Evolutionary conservation across 1,284 basidiomycete genomes (phyloP).

Genomic region (Apiotrichum gracile): DNA sequence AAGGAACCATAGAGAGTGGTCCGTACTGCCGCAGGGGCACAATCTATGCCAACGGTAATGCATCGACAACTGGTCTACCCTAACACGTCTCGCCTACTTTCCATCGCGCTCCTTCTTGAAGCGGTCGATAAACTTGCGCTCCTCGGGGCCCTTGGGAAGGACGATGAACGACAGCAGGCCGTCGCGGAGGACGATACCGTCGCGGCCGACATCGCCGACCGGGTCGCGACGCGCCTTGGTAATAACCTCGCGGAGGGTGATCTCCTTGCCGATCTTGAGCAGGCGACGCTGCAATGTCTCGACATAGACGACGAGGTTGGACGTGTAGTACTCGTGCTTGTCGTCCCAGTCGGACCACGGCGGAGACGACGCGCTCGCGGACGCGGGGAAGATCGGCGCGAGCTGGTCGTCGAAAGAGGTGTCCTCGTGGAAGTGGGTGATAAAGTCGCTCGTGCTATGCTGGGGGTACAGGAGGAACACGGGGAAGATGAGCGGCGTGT

Average conservation of each 20-base stretch:
- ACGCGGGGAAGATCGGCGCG: constrained; percentile 66
- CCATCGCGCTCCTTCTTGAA: constrained; percentile 57
- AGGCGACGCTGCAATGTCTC: constrained; percentile 69
- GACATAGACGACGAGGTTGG: constrained; percentile 72
- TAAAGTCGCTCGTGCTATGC: constrained; percentile 78
- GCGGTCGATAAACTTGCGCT: constrained; percentile 81
- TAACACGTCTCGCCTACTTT: too few species aligned
- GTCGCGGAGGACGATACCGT: constrained; percentile 80
- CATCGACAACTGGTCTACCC: too few species aligned
- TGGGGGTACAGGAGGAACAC: constrained; percentile 91
- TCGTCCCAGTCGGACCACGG: constrained; percentile 70
- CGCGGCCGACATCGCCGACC: constrained; percentile 56
- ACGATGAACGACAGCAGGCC: constrained; percentile 82
- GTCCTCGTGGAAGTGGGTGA: constrained; percentile 78
- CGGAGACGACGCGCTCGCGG: constrained; percentile 12
- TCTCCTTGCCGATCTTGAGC: constrained; percentile 82
- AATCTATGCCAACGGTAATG: too few species aligned
- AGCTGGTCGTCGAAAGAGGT: constrained; percentile 76
- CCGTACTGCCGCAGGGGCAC: too few species aligned
- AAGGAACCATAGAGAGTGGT: too few species aligned
- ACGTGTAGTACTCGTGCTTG: constrained; percentile 63
- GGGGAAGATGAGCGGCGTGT: constrained; percentile 71
- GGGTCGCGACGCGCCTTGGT: constrained; percentile 51
- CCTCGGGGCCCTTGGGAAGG: constrained; percentile 71
- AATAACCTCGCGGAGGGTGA: constrained; percentile 73